Conservation (phyloP, 192 early-diverging fungal genomes). For the Podila verticillata region DNA sequence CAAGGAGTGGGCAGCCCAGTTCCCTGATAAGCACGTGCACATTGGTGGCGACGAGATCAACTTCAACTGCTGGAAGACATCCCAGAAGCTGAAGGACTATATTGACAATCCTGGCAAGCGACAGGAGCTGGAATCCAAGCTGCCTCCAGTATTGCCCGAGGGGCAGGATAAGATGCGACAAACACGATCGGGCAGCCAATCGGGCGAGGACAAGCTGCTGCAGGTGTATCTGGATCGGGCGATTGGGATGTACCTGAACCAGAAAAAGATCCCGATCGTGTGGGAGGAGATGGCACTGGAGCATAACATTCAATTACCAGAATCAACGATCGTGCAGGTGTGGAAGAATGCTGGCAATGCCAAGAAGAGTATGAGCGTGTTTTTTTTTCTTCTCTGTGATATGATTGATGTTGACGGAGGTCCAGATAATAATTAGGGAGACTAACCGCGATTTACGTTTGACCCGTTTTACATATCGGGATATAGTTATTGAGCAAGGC, state of each 20-base stretch:
- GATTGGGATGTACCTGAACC: conserved; percentile 26
- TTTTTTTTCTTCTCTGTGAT: neutral
- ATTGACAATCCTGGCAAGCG: conserved; percentile 15
- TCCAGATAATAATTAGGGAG: neutral
- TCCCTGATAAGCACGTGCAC: conserved; percentile 81
- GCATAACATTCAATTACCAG: conserved; percentile 27
- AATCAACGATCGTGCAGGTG: conserved; percentile 38
- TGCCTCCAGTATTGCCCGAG: neutral
- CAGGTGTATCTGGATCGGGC: conserved; percentile 66
- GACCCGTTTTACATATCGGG: conserved; percentile 61
- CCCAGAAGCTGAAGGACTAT: conserved; percentile 50
- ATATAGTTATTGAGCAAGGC: conserved; percentile 69
- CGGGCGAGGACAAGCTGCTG: conserved; percentile 73
- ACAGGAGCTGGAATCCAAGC: conserved; percentile 10
- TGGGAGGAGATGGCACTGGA: conserved; percentile 49
- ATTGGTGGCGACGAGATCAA: conserved; percentile 85
- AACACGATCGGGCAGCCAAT: conserved; percentile 41
- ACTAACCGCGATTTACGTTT: conserved; percentile 64
- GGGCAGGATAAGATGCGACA: conserved; percentile 49
- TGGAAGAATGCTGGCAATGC: conserved; percentile 43
- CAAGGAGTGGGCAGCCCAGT: conserved; percentile 71
- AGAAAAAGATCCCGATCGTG: conserved; percentile 35
- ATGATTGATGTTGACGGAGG: neutral
- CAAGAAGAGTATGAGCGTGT: conserved; percentile 18
- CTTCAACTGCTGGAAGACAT: conserved; percentile 70